A percentile compares a stretch with the other conserved stretches of the same genome.
Evolutionary conservation across 169 alveolate genomes (phyloP).

Genomic region (Cryptosporidium baileyi): DNA sequence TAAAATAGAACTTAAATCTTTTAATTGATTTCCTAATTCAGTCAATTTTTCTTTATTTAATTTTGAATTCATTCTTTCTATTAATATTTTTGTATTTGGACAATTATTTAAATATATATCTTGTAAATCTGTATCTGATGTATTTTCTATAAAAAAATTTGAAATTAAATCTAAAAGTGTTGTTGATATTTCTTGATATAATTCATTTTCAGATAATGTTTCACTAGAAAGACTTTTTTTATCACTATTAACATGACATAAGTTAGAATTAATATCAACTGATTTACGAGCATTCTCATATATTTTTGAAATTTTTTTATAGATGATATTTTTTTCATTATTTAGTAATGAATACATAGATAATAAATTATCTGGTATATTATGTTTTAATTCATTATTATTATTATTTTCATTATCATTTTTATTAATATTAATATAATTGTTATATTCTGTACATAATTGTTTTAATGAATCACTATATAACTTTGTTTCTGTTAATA

Average conservation of each 20-base stretch:
- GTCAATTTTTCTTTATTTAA: background rate
- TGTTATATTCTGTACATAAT: constrained; percentile 4
- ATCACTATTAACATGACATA: constrained; percentile 2
- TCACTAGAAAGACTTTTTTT: constrained; percentile 36
- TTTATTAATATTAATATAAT: background rate
- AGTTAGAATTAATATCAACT: constrained; percentile 16
- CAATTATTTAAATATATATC: background rate
- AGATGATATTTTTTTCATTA: background rate
- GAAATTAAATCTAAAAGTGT: constrained; percentile 38
- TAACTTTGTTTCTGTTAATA: constrained; percentile 29
- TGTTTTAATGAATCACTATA: constrained; percentile 25
- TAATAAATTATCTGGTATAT: background rate
- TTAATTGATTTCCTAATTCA: constrained; percentile 22
- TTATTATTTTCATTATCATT: background rate
- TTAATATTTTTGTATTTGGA: constrained; percentile 35
- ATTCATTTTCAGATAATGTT: constrained; percentile 23
- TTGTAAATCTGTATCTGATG: background rate
- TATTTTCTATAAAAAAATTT: constrained; percentile 4
- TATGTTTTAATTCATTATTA: too few species aligned
- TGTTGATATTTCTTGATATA: constrained; percentile 49
- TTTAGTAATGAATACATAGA: background rate
- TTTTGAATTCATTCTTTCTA: background rate
- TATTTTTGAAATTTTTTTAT: background rate
- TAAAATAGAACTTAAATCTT: constrained; percentile 18
- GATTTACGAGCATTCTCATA: constrained; percentile 44